Evolutionary conservation across 768 basidiomycete genomes (phyloP), one percentile per base, ranked within the genome.

Genomic region (Coprinopsis sp.): DNA sequence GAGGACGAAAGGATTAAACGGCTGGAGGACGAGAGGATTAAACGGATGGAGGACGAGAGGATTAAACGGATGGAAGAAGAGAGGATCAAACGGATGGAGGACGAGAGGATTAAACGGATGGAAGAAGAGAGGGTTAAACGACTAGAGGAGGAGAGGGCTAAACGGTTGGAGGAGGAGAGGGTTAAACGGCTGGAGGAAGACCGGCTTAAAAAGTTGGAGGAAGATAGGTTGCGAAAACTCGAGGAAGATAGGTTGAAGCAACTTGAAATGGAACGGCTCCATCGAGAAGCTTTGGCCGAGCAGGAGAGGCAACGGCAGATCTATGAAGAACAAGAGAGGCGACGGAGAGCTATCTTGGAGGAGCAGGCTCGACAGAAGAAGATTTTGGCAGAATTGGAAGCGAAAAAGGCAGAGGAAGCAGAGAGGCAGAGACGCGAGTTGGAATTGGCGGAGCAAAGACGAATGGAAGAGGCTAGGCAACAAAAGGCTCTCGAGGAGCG

Each of bases 371-470:
- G 19, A 5, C 18, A 34, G 44, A 13, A 34, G 11, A 38, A 23
- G 36, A 21, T 37, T n/a, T 19, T 12, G 36, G 13, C 13, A 23
- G 18, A 27, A 19, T 8, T 37, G 28, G 27, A 70, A 77, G 53
- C 77, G 81, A 42, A 77, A 82, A 18, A 36, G 16, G 44, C 77
- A 82, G 38, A 39, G 23, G 18, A 18, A 21, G 22, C 21, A 23
- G 12, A 16, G 18, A 39, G 38, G 38, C 38, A 64, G 77, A 49
- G 41, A 21, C 14, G 22, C n/a, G 27, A 43, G 33, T 33, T 21
- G 30, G 64, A 67, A 53, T 63, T 63, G n/a, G n/a, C n/a, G 3
- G 76, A 78, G 55, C 74, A 72, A 23, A 73, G 71, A 39, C 67
- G 54, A 57, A 44, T 60, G 59, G 33, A 7, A 33, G 14, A 40